Percentiles rank a stretch among this genome's conserved stretches.
Conservation (phyloP, 2,329 filamentous ascomycete genomes). For the Ceratocystis cacaofunesta region DNA sequence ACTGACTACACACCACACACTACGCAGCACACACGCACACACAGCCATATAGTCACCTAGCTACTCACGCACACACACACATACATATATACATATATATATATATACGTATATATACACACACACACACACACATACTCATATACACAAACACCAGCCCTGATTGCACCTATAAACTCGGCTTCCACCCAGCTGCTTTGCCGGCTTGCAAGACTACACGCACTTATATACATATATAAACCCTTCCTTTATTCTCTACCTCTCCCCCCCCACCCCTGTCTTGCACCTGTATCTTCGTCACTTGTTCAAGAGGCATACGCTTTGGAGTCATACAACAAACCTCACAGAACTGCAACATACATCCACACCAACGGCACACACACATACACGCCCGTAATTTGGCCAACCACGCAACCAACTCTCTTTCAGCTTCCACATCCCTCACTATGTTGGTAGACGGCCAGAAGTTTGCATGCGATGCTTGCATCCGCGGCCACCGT, state of each 20-base stretch:
- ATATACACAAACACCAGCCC: neutral
- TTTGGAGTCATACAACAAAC: constrained; percentile 5
- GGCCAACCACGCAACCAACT: neutral
- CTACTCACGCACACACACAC: neutral
- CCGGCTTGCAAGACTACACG: neutral
- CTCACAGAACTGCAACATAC: neutral
- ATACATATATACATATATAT: neutral
- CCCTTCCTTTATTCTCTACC: neutral
- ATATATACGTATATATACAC: neutral
- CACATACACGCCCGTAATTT: neutral
- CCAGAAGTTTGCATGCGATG: constrained; percentile 95
- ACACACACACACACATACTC: neutral
- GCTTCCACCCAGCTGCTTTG: neutral
- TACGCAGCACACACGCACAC: neutral
- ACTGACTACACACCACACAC: neutral
- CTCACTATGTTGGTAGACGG: constrained; percentile 68
- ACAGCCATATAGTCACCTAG: neutral
- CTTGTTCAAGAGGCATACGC: neutral
- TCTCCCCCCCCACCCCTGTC: neutral
- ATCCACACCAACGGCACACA: neutral
- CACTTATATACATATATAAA: neutral
- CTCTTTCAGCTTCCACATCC: neutral
- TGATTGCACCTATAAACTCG: neutral
- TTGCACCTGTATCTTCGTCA: neutral
- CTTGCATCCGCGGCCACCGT: constrained; percentile 93